Conservation (phyloP, 2,329 filamentous ascomycete genomes). For the Fonsecaea erecta region DNA sequence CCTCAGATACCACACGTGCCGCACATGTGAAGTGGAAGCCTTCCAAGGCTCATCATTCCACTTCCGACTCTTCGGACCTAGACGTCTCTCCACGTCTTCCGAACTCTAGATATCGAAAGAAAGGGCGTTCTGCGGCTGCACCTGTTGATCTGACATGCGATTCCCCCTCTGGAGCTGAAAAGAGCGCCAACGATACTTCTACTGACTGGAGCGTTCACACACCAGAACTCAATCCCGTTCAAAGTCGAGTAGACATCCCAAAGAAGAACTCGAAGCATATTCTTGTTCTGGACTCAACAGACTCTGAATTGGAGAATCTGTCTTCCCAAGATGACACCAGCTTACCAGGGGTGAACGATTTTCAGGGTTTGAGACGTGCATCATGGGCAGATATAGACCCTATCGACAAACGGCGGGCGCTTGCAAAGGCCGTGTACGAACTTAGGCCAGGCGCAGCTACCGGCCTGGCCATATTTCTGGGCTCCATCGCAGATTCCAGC, state of each 20-base stretch:
- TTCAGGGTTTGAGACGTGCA: slow-evolving; percentile 42
- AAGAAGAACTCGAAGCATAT: not conserved
- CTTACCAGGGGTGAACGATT: slow-evolving; percentile 34
- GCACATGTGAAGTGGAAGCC: not conserved
- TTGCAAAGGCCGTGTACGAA: slow-evolving; percentile 39
- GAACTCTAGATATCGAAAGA: slow-evolving; percentile 17
- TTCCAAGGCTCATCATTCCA: slow-evolving; percentile 1
- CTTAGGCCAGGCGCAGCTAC: slow-evolving; percentile 7
- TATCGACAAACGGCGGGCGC: slow-evolving; percentile 46
- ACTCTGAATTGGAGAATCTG: not conserved
- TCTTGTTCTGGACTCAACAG: not conserved
- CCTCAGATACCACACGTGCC: not conserved
- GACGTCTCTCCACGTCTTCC: slow-evolving; percentile 23
- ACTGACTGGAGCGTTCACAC: slow-evolving; percentile 42
- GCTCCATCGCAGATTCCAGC: not conserved
- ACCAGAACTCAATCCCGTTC: slow-evolving; percentile 43
- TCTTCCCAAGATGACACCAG: slow-evolving; percentile 17
- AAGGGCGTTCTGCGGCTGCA: slow-evolving; percentile 17
- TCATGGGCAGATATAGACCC: slow-evolving; percentile 45
- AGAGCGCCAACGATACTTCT: slow-evolving; percentile 17
- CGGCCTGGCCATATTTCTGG: slow-evolving; percentile 9
- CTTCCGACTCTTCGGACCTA: slow-evolving; percentile 27
- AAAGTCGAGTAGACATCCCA: slow-evolving; percentile 18
- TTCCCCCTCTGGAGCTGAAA: slow-evolving; percentile 8
- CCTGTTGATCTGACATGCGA: slow-evolving; percentile 43